These are phyloP conservation scores for Eucalyptus fibrosa DNA, from an alignment of 345 rosid genomes.

Conservation along the genomic window DNA sequence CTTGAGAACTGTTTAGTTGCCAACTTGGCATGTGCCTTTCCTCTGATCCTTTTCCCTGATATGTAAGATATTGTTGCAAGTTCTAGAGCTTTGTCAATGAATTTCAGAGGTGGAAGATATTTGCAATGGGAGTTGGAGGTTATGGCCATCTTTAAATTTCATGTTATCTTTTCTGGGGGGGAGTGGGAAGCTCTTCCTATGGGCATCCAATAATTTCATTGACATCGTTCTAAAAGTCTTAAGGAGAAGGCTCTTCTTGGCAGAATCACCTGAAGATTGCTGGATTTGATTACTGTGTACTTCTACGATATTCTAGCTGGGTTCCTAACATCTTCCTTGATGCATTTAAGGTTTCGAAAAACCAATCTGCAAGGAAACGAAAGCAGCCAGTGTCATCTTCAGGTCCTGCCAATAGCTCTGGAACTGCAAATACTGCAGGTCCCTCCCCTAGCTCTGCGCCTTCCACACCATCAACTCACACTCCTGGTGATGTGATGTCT, in stretches of 20 bases:
- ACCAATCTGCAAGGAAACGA: constrained; percentile 89
- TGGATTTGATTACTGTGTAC: background rate
- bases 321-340: constrained; percentile 21
- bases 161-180: background rate
- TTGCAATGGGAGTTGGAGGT: background rate
- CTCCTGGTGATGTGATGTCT: constrained; percentile 89
- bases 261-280: background rate
- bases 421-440: constrained; percentile 96
- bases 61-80: background rate
- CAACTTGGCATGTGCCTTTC: background rate
- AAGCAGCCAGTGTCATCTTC: constrained; percentile 98
- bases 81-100: background rate
- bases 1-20: background rate
- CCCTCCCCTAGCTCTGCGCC: constrained; percentile 99
- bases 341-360: constrained; percentile 70
- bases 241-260: background rate
- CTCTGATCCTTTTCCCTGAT: background rate
- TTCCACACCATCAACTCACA: constrained; percentile 95
- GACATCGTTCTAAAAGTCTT: background rate
- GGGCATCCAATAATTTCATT: background rate
- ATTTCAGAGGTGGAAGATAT: background rate
- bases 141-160: background rate
- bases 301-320: background rate
- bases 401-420: constrained; percentile 98
- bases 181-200: background rate